A percentile compares a stretch with the other conserved stretches of the same genome.
Conservation (phyloP, 2,329 filamentous ascomycete genomes). For the Ceratocystis eucalypticola region DNA sequence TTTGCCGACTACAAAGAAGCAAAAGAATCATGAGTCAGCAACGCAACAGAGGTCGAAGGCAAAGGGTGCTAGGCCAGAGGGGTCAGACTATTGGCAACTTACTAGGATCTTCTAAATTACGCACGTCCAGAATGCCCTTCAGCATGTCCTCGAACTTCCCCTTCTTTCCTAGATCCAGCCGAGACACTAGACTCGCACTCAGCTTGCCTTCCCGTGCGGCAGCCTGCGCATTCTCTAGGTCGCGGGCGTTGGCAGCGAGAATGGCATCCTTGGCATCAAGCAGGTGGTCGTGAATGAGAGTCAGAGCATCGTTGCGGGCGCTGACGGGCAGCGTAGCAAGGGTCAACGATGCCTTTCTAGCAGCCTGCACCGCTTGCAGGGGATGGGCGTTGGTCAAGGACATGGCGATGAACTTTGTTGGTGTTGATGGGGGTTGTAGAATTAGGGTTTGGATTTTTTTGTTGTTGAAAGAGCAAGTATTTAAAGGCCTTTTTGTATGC, state of each 20-base stretch:
- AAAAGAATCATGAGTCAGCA: neutral
- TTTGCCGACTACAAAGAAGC: constrained; percentile 51
- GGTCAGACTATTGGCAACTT: constrained; percentile 26
- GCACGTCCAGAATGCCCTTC: constrained; percentile 81
- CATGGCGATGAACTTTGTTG: constrained; percentile 38
- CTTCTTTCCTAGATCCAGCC: constrained; percentile 70
- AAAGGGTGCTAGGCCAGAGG: neutral
- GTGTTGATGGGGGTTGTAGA: neutral
- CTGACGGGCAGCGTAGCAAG: constrained; percentile 65
- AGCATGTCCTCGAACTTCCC: constrained; percentile 98
- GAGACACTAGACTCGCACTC: constrained; percentile 70
- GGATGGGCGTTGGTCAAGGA: constrained; percentile 79
- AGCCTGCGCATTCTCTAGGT: constrained; percentile 60
- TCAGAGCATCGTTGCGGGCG: constrained; percentile 73
- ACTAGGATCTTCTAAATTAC: constrained; percentile 74
- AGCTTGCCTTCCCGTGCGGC: constrained; percentile 64
- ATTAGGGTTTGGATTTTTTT: neutral
- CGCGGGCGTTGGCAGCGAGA: constrained; percentile 71
- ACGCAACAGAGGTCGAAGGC: constrained; percentile 15
- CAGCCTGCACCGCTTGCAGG: constrained; percentile 59
- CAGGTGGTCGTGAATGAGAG: constrained; percentile 69
- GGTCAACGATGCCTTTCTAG: constrained; percentile 67
- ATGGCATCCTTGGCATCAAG: constrained; percentile 56
- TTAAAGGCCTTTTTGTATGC: neutral
- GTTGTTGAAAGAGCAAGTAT: neutral